A percentile compares a stretch with the other conserved stretches of the same genome.
phyloP scores from a whole-genome alignment of 306 rosid species.

The Citrullus amarus region DNA sequence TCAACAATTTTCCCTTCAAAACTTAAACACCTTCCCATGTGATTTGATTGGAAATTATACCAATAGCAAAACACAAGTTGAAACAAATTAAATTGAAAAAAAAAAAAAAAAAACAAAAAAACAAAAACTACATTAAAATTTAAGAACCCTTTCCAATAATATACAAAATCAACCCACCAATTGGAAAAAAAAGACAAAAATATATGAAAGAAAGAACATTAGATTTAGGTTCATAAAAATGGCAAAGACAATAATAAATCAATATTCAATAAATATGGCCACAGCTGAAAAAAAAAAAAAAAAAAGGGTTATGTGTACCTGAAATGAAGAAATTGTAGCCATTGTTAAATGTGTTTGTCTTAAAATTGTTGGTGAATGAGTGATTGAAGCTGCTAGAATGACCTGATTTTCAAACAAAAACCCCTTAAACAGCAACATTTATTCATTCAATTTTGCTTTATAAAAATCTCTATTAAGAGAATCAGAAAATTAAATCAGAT shows the following conservation, averaged over 20 bases:
- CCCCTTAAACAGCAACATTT: constrained; percentile 5
- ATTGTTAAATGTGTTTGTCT: background rate
- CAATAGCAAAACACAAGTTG: background rate
- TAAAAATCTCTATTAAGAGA: background rate
- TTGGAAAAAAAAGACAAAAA: background rate
- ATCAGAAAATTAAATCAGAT: constrained; percentile 42
- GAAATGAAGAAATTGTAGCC: background rate
- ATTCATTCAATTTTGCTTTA: background rate
- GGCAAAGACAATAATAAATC: background rate
- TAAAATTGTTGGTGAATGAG: constrained; percentile 56
- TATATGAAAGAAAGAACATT: background rate
- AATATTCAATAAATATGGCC: too few species aligned
- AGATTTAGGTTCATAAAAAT: background rate
- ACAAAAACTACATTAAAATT: background rate
- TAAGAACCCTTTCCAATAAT: background rate
- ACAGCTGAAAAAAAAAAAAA: background rate
- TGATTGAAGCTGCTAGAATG: constrained; percentile 95
- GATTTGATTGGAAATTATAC: background rate
- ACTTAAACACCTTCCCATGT: background rate
- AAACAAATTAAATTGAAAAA: background rate
- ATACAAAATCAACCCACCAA: background rate
- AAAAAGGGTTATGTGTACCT: background rate
- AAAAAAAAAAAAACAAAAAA: too few species aligned
- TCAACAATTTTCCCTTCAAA: background rate
- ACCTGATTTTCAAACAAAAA: constrained; percentile 34